Percentiles rank a stretch among this genome's conserved stretches.
Evolutionary conservation across 2,329 filamentous ascomycete genomes (phyloP).

Genomic region (Onygenales sp.): DNA sequence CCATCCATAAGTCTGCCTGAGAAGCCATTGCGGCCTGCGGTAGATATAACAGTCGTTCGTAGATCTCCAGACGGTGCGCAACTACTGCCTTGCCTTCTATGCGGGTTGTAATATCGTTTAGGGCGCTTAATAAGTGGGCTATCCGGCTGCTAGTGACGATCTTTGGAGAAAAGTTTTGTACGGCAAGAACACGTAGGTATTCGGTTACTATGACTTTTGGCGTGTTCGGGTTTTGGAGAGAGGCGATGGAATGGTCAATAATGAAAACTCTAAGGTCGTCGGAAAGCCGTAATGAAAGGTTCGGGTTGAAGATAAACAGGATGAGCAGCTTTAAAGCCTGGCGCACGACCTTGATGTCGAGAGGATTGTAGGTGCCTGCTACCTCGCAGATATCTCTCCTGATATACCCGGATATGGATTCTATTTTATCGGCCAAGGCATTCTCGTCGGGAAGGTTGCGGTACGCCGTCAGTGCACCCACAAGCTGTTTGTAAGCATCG

Average conservation of each 20-base stretch:
- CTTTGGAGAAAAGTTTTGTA: constrained; percentile 67
- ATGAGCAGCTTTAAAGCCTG: constrained; percentile 70
- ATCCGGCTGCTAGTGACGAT: constrained; percentile 65
- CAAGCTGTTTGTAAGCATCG: constrained; percentile 78
- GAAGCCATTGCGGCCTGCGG: constrained; percentile 59
- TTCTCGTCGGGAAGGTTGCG: constrained; percentile 70
- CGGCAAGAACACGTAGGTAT: constrained; percentile 69
- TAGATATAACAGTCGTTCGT: constrained; percentile 66
- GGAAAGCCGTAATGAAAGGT: constrained; percentile 60
- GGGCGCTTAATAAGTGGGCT: constrained; percentile 57
- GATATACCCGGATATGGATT: constrained; percentile 69
- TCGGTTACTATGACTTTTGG: constrained; percentile 72
- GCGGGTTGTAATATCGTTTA: constrained; percentile 64
- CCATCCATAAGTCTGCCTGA: constrained; percentile 66
- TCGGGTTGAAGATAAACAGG: constrained; percentile 64
- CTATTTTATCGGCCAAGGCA: constrained; percentile 65
- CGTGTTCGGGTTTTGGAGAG: constrained; percentile 56
- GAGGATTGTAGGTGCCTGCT: constrained; percentile 41
- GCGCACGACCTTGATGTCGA: constrained; percentile 62
- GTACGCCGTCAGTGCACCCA: constrained; percentile 66
- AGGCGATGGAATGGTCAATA: constrained; percentile 68
- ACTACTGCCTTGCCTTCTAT: constrained; percentile 73
- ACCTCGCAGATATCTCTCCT: constrained; percentile 66
- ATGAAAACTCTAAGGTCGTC: constrained; percentile 73
- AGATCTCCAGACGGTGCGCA: constrained; percentile 67